phyloP scores from a whole-genome alignment of 169 alveolate species.

The Besnoitia besnoiti region DNA sequence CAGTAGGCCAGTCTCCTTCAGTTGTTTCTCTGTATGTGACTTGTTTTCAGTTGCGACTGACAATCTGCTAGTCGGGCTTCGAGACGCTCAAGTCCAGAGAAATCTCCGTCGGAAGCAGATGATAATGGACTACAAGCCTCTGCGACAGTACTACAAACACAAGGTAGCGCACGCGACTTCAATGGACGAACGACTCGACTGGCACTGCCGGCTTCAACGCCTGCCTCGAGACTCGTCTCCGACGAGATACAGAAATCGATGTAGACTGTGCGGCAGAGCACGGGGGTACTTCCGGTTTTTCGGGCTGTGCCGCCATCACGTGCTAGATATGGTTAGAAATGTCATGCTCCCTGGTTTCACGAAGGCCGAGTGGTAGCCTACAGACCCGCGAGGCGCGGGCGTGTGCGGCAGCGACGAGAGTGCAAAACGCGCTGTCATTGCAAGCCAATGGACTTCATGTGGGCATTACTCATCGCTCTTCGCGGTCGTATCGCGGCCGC shows the following conservation, averaged over 20 bases:
- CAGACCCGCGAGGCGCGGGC: too few relatives aligned
- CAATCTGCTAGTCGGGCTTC: not conserved
- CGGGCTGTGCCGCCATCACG: constrained; percentile 59
- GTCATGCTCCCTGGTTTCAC: constrained; percentile 42
- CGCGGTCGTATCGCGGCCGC: too few relatives aligned
- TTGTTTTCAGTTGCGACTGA: constrained; percentile 27
- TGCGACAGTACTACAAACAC: constrained; percentile 4
- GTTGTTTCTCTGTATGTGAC: not conserved
- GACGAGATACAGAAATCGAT: constrained; percentile 50
- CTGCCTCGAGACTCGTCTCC: constrained; percentile 56
- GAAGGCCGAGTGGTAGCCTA: constrained; percentile 64
- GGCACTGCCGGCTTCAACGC: constrained; percentile 60
- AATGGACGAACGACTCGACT: constrained; percentile 55
- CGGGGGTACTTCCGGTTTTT: constrained; percentile 59
- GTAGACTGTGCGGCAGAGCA: constrained; percentile 46
- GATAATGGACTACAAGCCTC: not conserved
- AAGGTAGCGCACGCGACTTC: constrained; percentile 26
- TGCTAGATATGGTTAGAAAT: constrained; percentile 26
- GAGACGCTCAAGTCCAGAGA: constrained; percentile 38
- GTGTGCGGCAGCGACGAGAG: too few relatives aligned
- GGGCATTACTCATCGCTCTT: too few relatives aligned
- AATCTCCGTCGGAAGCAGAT: constrained; percentile 39
- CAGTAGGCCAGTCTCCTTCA: not conserved
- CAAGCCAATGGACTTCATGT: too few relatives aligned
- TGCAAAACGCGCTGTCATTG: too few relatives aligned